Base-by-base conservation (phyloP, 441 rosid genomes). In the Dalechampia spathulata region DNA sequence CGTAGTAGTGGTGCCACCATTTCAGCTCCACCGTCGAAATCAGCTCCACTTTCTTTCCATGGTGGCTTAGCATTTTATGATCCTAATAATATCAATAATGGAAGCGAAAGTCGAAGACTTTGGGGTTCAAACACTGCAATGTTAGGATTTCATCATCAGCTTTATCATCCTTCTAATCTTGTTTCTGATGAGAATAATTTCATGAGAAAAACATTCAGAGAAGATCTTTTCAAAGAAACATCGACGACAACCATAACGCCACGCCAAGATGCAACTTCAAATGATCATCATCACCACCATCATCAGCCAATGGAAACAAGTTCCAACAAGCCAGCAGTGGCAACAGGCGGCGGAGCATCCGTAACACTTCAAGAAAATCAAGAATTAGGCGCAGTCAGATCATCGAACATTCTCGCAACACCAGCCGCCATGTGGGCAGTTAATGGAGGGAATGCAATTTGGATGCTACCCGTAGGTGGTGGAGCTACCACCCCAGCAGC, bases 351-450 rank as follows among this genome's bases (percentile, higher is more conserved):
- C 34, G 34, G 34, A 8, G 8, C 8, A 8, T 30, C 8, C 49
- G 70, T 34, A 6, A 13, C 11, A 34, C 10, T 74, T 30, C 81
- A 74, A 49, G 83, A 75, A 47, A 78, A 81, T 6, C 85, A 75
- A 45, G 89, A 80, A 42, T 23, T 69, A 48, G 75, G 70, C 43
- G 46, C 71, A 13, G 66, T 67, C 59, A 64, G 74, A 48, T 21
- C 75, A 34, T 22, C 79, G 0, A 78, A 66, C 52, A 52, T 71
- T 49, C 40, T 78, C 47, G 71, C 87, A 3, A 60, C 78, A 56
- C 85, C 64, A 23, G 83, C 85, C 19, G 82, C 84, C 26, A 81
- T 86, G 87, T 86, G 94, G 94, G 90, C 87, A 23, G 77, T 85
- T 55, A 82, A 78, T 38, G 85, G 93, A 28, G 82, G 85, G 34